Evolutionary conservation across 2,329 filamentous ascomycete genomes (phyloP), one percentile per base, ranked within the genome.

Genomic region (Fusarium burgessii): DNA sequence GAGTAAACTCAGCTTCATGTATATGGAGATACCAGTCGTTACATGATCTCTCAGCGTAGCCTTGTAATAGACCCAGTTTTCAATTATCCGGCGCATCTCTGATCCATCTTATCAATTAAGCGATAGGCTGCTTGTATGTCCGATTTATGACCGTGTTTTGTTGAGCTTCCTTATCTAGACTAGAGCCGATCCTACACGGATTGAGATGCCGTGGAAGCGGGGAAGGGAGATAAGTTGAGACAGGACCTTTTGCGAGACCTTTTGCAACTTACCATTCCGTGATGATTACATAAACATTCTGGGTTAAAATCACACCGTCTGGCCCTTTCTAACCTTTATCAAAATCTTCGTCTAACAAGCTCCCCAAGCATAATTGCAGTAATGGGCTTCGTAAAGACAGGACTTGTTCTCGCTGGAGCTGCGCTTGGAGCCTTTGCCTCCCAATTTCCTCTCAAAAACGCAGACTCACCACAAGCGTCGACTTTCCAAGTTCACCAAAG

Each of bases 401-500:
- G 14, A 9, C 36, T 52, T 7, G 25, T 67, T 14, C 38, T 67
- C 7, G 35, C 27, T 2, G 64, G 62, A 5, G 62, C 55, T 36
- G 55, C 62, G 0, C 10, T 67, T 1, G 27, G 43, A 2, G 56
- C 17, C 7, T 41, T 67, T 6, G 62, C 64, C 3, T 67, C 64
- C 1, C 64, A 67, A 8, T 32, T 67, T 0, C 56, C 56, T 0
- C 62, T 67, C 6, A 32, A 32, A 7, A 33, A 41, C 23, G 20
- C 40, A 3, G 32, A 41, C 6, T 66, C 47, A 32, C 36, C 55
- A 2, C 62, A 40, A 49, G 64, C 38, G 2, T 56, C 64, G 1
- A 27, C 56, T 2, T 67, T 67, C 3, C 64, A 67, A 4, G 18
- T 67, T 4, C 57, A 67, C 6, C 63, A 66, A 20, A 67, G 64